phyloP scores from a whole-genome alignment of 2,329 filamentous ascomycete species.

The Thelonectria rubi region DNA sequence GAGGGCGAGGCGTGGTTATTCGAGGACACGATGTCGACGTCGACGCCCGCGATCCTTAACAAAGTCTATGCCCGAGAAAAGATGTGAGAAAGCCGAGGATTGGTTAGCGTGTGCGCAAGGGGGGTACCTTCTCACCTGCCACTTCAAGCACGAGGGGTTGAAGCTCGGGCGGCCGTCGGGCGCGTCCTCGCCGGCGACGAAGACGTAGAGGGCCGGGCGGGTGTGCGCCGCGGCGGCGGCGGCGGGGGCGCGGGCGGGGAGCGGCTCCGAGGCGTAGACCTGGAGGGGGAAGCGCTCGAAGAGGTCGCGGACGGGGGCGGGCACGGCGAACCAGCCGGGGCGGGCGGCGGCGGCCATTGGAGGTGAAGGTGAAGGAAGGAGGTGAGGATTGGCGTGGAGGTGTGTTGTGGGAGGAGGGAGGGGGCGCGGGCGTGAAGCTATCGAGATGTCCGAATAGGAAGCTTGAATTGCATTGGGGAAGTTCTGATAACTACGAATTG shows the following conservation, averaged over 20 bases:
- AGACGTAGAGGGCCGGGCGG: conserved; percentile 76
- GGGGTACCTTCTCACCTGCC: conserved; percentile 76
- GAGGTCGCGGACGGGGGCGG: conserved; percentile 78
- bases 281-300: conserved; percentile 86
- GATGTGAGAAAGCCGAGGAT: background rate
- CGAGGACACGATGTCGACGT: conserved; percentile 73
- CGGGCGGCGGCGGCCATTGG: conserved; percentile 30
- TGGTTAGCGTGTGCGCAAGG: background rate
- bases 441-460: background rate
- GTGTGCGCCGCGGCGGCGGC: conserved; percentile 52
- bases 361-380: background rate
- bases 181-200: conserved; percentile 73
- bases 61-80: conserved; percentile 69
- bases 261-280: conserved; percentile 77
- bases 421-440: background rate
- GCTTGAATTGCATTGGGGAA: background rate
- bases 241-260: conserved; percentile 68
- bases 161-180: conserved; percentile 74
- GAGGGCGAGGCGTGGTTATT: conserved; percentile 94
- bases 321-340: conserved; percentile 65
- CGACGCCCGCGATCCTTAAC: conserved; percentile 77
- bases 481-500: background rate
- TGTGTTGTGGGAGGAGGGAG: background rate
- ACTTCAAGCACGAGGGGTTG: conserved; percentile 94
- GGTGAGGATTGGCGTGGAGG: background rate